phyloP scores from a whole-genome alignment of 192 early-diverging fungal species.

The Entrophospora sp. region DNA sequence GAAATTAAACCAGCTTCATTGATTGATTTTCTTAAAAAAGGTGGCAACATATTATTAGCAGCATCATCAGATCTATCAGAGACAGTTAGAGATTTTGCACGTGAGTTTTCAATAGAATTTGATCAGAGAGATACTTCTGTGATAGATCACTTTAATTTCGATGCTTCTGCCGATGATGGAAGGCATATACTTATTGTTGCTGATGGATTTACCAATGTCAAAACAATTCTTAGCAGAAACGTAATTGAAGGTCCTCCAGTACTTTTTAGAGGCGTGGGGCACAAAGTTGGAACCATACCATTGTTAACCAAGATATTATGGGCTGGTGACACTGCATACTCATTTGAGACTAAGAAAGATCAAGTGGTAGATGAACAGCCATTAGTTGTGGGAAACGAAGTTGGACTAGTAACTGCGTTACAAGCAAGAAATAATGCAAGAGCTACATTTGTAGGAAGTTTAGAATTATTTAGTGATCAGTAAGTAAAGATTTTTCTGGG shows the following conservation, averaged over 20 bases:
- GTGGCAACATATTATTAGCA: conserved; percentile 83
- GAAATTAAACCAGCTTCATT: conserved; percentile 47
- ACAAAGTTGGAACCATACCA: conserved; percentile 54
- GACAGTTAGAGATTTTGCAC: conserved; percentile 68
- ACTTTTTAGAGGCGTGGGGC: conserved; percentile 72
- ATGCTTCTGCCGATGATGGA: conserved; percentile 27
- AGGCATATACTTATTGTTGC: conserved; percentile 49
- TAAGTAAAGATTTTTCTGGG: conserved; percentile 30
- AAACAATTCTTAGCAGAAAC: conserved; percentile 33
- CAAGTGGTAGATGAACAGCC: conserved; percentile 29
- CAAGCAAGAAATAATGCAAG: conserved; percentile 88
- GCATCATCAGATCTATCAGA: conserved; percentile 57
- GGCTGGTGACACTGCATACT: conserved; percentile 56
- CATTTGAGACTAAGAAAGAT: conserved; percentile 41
- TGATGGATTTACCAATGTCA: conserved; percentile 29
- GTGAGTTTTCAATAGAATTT: conserved; percentile 82
- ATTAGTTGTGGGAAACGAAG: conserved; percentile 44
- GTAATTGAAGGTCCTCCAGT: conserved; percentile 37
- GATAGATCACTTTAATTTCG: conserved; percentile 60
- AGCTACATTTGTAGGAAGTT: conserved; percentile 72
- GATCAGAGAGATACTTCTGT: conserved; percentile 64
- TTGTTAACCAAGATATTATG: conserved; percentile 49
- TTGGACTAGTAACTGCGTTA: conserved; percentile 73
- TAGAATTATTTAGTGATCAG: conserved; percentile 73
- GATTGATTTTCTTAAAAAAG: conserved; percentile 78